Percentiles rank a stretch among this genome's conserved stretches.
Evolutionary conservation across 2,329 filamentous ascomycete species (phyloP).

Genomic region (Clarireedia homoeocarpa): DNA sequence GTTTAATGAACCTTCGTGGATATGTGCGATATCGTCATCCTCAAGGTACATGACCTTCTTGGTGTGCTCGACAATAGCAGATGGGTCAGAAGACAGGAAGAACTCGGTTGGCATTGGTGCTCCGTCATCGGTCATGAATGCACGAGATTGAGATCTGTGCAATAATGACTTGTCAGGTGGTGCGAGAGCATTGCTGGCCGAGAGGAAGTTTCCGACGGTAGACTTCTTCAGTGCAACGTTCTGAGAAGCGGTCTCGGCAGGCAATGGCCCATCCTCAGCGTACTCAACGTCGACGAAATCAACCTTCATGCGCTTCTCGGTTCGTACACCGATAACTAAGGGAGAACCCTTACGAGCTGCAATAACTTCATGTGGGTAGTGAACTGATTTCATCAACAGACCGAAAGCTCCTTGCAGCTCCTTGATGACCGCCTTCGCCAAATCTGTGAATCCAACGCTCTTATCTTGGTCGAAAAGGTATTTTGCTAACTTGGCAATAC

Average conservation of each 20-base stretch:
- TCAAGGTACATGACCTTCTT: constrained; percentile 99
- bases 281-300: constrained; percentile 99
- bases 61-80: constrained; percentile 97
- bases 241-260: constrained; percentile 90
- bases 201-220: constrained; percentile 56
- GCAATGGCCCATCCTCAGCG: constrained; percentile 71
- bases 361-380: constrained; percentile 97
- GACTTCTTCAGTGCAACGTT: constrained; percentile 95
- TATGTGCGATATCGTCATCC: constrained; percentile 99
- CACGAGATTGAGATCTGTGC: constrained; percentile 95
- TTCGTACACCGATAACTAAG: constrained; percentile 93
- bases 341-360: constrained; percentile 98
- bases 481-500: constrained; percentile 97
- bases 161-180: constrained; percentile 96
- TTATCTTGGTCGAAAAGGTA: constrained; percentile 96
- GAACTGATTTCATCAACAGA: constrained; percentile 93
- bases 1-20: constrained; percentile 97
- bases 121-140: constrained; percentile 97
- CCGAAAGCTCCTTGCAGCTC: constrained; percentile 98
- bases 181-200: constrained; percentile 64
- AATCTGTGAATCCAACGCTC: constrained; percentile 88
- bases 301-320: constrained; percentile 98
- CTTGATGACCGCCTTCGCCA: constrained; percentile 96
- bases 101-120: constrained; percentile 98
- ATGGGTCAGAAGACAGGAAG: constrained; percentile 97